Evolutionary conservation across 495 filamentous ascomycete genomes (phyloP), one percentile per base, ranked within the genome.

Genomic region (Penicillium turbatum): DNA sequence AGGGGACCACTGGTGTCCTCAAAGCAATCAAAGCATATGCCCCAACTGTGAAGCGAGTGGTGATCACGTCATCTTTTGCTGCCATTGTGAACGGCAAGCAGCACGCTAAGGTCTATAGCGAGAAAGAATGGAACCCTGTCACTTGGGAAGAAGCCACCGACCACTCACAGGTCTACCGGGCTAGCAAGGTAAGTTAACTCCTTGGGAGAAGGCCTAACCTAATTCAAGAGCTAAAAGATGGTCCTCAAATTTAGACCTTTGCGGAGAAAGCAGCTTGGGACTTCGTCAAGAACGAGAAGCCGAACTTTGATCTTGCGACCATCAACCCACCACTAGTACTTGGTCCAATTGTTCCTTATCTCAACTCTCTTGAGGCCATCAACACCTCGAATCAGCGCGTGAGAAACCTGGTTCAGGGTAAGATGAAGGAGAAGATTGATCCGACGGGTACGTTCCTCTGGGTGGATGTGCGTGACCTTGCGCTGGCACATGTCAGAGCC

Each of bases 31-130:
- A 87, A 66, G 82, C 82, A 46, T 75, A 79, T 54, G 89, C 89
- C 0, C 89, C 90, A 0, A 69, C 72, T 0, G 90, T 96, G 35
- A 91, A 89, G 71, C 78, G 85, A 48, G 87, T 96, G 10, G 85
- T 92, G 42, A 80, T 96, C 58, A 96, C 91, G 1, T 88, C 84
- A 27, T 93, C 88, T 13, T 96, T 92, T 69, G 92, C 91, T 7
- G 76, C 88, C 16, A 86, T 95, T 53, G 41, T 88, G 39, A 70
- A 87, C 48, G 59, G 53, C 12, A 68, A 68, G n/a, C 64, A 69
- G 32, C 72, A 76, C 54, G 73, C 75, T 0, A 76, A 75, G 40
- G 75, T 74, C 13, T 95, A 90, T 65, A 76, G 74, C 48, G 90
- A 95, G 63, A 71, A 73, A 16, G 83, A 85, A 41, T 97, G 92